Conservation (phyloP, 73 alveolate genomes). For the Symbiodinium pilosum region DNA sequence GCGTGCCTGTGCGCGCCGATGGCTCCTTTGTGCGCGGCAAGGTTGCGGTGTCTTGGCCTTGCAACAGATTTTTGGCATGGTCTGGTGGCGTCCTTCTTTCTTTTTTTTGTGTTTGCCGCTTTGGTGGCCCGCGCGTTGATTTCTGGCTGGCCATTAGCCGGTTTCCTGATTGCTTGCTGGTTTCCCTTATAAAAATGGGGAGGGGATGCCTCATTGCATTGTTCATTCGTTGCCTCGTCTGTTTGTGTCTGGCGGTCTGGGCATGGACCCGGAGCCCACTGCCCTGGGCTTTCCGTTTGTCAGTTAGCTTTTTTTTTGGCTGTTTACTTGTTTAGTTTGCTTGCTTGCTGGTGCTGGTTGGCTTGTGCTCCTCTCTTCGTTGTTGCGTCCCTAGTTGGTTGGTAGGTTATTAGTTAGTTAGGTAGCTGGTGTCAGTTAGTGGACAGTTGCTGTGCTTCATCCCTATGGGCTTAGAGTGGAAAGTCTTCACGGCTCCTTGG, state of each 20-base stretch:
- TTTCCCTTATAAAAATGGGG: neutral
- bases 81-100: neutral
- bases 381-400: slow-evolving; percentile 10
- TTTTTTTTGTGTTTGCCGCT: neutral
- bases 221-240: slow-evolving; percentile 10
- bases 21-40: too few relatives aligned
- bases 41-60: too few relatives aligned
- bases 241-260: slow-evolving; percentile 15
- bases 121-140: neutral
- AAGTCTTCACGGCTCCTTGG: neutral
- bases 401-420: neutral
- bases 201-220: slow-evolving; percentile 3
- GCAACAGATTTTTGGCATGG: neutral
- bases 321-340: too few relatives aligned
- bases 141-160: neutral
- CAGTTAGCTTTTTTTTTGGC: neutral
- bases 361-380: slow-evolving; percentile 1
- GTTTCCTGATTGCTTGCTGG: neutral
- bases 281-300: slow-evolving; percentile 23
- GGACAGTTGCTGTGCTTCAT: slow-evolving; percentile 16
- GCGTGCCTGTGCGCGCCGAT: too few relatives aligned
- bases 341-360: slow-evolving; percentile 22
- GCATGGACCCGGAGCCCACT: neutral
- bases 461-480: neutral
- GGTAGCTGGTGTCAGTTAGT: neutral